phyloP scores from a whole-genome alignment of 495 filamentous ascomycete genomes.

The Emericellopsis terricola region DNA sequence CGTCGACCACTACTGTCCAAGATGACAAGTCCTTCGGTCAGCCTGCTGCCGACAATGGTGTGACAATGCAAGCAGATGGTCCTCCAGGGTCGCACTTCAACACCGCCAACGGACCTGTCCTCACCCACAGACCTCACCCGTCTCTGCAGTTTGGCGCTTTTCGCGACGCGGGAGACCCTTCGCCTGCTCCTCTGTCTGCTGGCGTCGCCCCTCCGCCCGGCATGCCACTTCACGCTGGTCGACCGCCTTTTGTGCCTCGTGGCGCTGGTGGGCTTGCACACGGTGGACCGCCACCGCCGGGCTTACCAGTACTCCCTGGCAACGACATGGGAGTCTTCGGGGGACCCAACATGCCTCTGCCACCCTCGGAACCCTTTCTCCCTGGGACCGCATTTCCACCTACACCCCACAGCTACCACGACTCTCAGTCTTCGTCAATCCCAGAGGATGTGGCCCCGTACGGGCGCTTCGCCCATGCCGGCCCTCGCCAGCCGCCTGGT shows the following conservation, averaged over 20 bases:
- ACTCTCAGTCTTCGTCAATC: slow-evolving; percentile 28
- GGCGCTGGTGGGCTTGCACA: neutral
- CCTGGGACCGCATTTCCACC: slow-evolving; percentile 18
- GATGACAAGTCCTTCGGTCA: neutral
- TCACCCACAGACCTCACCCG: slow-evolving; percentile 2
- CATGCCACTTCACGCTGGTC: slow-evolving; percentile 1
- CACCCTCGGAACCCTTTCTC: slow-evolving; percentile 15
- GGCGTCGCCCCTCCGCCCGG: slow-evolving; percentile 3
- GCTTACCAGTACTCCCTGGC: neutral
- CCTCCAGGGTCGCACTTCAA: no score
- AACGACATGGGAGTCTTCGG: slow-evolving; percentile 1
- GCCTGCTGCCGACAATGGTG: neutral
- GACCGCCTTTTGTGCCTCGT: slow-evolving; percentile 1
- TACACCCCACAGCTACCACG: slow-evolving; percentile 35
- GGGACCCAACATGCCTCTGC: neutral
- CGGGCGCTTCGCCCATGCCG: slow-evolving; percentile 8
- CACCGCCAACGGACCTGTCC: neutral
- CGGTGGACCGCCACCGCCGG: neutral
- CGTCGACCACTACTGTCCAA: neutral
- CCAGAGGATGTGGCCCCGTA: slow-evolving; percentile 14
- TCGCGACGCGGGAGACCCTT: no score
- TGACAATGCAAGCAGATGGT: no score
- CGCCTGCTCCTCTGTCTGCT: slow-evolving; percentile 1
- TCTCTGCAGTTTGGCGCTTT: slow-evolving; percentile 1
- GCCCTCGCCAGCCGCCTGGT: slow-evolving; percentile 5